Percentiles rank a stretch among this genome's conserved stretches.
Conservation (phyloP, 2,329 filamentous ascomycete genomes). For the Diaporthe vaccinii region DNA sequence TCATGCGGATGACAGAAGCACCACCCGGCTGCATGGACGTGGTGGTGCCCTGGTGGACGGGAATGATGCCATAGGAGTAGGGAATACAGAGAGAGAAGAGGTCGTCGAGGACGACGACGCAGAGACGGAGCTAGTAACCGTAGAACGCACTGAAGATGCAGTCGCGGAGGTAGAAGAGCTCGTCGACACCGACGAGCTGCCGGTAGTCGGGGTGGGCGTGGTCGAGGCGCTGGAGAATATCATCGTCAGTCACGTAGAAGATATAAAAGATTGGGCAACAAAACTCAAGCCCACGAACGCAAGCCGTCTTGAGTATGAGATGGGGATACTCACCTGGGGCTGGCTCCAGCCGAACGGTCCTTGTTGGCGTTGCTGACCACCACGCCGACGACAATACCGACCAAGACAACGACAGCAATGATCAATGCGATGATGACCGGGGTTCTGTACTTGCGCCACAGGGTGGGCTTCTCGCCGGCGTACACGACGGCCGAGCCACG, state of each 20-base stretch:
- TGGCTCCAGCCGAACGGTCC: background rate
- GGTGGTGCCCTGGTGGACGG: background rate
- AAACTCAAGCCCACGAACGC: background rate
- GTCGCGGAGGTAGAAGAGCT: background rate
- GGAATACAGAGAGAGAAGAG: background rate
- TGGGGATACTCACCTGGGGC: background rate
- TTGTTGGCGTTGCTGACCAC: constrained; percentile 6
- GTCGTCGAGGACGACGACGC: background rate
- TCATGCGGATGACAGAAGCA: background rate
- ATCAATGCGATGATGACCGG: constrained; percentile 20
- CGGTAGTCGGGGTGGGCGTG: background rate
- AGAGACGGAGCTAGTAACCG: background rate
- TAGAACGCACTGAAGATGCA: constrained; percentile 24
- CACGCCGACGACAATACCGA: constrained; percentile 30
- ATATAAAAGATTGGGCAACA: background rate
- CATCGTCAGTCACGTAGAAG: background rate
- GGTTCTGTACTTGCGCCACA: constrained; percentile 26
- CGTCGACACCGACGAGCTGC: background rate
- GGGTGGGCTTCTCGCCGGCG: constrained; percentile 27
- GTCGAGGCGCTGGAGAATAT: background rate
- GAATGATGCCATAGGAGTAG: background rate
- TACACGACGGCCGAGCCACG: constrained; percentile 34
- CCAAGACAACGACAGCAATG: constrained; percentile 4
- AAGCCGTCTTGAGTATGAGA: background rate
- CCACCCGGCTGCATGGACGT: constrained; percentile 2